A percentile compares a stretch with the other conserved stretches of the same genome.
Evolutionary conservation across 306 rosid species (phyloP).

Genomic region (Cicer judaicum): DNA sequence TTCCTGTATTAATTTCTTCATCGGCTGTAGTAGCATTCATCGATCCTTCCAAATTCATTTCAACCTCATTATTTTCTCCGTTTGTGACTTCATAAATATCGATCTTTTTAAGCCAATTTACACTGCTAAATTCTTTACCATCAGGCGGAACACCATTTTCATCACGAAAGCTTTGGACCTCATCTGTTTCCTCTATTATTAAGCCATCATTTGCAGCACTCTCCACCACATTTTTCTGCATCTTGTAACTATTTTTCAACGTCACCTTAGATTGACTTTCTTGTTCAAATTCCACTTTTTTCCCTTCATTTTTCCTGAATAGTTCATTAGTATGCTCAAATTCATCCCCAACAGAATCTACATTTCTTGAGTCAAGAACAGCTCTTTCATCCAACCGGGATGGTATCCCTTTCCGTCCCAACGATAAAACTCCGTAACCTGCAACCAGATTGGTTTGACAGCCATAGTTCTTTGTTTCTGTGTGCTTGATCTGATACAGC

Average conservation of each 20-base stretch:
- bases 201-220: constrained; percentile 4
- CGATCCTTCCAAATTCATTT: constrained; percentile 36
- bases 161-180: constrained; percentile 46
- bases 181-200: constrained; percentile 37
- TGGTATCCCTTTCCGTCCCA: constrained; percentile 50
- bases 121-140: constrained; percentile 29
- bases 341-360: constrained; percentile 33
- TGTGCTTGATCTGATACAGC: constrained; percentile 50
- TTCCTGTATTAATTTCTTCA: constrained; percentile 23
- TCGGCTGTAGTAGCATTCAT: neutral
- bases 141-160: constrained; percentile 56
- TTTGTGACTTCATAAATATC: constrained; percentile 29
- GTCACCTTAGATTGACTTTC: constrained; percentile 30
- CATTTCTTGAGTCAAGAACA: constrained; percentile 36
- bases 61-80: constrained; percentile 32
- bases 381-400: constrained; percentile 24
- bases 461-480: constrained; percentile 28
- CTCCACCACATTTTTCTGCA: constrained; percentile 22
- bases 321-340: constrained; percentile 3
- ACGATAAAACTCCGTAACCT: constrained; percentile 7
- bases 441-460: constrained; percentile 14
- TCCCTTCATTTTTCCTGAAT: constrained; percentile 13
- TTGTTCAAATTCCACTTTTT: constrained; percentile 28
- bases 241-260: neutral
- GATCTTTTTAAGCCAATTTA: constrained; percentile 25